Evolutionary conservation across 345 rosid genomes (phyloP).

Genomic region (Populus ilicifolia): DNA sequence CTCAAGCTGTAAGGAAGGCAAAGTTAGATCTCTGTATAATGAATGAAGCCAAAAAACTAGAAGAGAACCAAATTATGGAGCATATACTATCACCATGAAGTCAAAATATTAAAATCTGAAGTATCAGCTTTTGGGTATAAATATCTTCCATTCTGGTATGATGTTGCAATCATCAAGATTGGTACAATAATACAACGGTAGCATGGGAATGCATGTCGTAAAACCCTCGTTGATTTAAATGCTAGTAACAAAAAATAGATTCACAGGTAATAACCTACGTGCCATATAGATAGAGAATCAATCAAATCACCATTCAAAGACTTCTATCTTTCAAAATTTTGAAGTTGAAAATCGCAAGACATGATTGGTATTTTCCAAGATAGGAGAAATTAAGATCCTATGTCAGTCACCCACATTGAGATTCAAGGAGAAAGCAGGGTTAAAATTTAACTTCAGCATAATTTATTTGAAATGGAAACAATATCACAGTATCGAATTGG

Average conservation of each 20-base stretch:
- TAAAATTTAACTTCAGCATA: not conserved
- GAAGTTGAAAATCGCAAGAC: not conserved
- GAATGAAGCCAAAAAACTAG: not conserved
- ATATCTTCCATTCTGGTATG: not conserved
- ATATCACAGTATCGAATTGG: not conserved
- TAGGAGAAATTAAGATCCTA: not conserved
- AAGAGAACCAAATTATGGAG: not conserved
- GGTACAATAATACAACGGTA: not conserved
- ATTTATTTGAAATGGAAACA: not conserved
- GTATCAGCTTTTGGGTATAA: not conserved
- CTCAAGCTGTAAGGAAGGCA: constrained; percentile 60
- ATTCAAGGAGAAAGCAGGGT: not conserved
- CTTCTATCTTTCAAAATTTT: not conserved
- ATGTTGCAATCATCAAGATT: not conserved
- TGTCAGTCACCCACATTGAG: not conserved
- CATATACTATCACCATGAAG: not conserved
- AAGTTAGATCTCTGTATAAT: constrained; percentile 9
- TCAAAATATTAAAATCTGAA: not conserved
- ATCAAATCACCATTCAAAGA: not conserved
- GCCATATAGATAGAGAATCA: not conserved
- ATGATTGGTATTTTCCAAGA: not conserved
- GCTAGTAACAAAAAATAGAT: not conserved
- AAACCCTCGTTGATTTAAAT: not conserved
- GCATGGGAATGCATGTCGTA: not conserved
- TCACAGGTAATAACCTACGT: not conserved